Conservation (phyloP, 768 basidiomycete species). For the Serendipita indica region DNA sequence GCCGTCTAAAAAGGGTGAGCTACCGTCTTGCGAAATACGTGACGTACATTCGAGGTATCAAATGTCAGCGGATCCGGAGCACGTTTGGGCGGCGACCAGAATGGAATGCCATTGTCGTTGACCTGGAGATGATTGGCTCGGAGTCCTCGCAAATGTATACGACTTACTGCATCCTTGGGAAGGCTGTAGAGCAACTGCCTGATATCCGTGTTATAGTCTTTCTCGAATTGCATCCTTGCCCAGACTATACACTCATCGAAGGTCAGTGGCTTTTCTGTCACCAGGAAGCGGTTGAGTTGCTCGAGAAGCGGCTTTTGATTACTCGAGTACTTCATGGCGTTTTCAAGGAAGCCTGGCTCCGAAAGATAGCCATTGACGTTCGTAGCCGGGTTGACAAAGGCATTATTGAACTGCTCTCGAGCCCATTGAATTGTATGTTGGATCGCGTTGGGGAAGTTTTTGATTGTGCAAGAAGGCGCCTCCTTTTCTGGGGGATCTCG, state of each 20-base stretch:
- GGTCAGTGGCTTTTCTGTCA: constrained; percentile 82
- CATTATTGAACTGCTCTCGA: constrained; percentile 76
- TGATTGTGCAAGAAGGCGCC: constrained; percentile 91
- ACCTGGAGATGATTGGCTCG: constrained; percentile 17
- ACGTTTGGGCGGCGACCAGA: constrained; percentile 98
- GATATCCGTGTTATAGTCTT: constrained; percentile 85
- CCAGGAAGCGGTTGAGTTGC: constrained; percentile 78
- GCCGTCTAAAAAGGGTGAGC: constrained; percentile 39
- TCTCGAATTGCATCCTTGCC: constrained; percentile 92
- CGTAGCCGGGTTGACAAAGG: constrained; percentile 89
- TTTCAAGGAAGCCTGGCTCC: constrained; percentile 90
- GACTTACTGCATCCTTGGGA: constrained; percentile 71
- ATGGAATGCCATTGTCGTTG: constrained; percentile 80
- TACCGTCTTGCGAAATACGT: neutral
- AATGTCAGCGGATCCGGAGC: constrained; percentile 86
- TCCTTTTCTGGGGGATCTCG: constrained; percentile 99
- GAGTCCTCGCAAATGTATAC: neutral
- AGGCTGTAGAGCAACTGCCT: constrained; percentile 84
- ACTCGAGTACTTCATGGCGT: constrained; percentile 75
- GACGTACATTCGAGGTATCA: constrained; percentile 68
- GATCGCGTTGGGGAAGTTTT: constrained; percentile 97
- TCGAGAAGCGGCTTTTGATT: constrained; percentile 81
- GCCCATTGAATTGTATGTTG: constrained; percentile 99
- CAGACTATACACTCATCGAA: constrained; percentile 97
- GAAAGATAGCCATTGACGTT: constrained; percentile 93